A percentile compares a stretch with the other conserved stretches of the same genome.
These are phyloP conservation scores for Dendrobium chrysotoxum DNA, from an alignment of 106 monocot genomes.

Conservation along the genomic window DNA sequence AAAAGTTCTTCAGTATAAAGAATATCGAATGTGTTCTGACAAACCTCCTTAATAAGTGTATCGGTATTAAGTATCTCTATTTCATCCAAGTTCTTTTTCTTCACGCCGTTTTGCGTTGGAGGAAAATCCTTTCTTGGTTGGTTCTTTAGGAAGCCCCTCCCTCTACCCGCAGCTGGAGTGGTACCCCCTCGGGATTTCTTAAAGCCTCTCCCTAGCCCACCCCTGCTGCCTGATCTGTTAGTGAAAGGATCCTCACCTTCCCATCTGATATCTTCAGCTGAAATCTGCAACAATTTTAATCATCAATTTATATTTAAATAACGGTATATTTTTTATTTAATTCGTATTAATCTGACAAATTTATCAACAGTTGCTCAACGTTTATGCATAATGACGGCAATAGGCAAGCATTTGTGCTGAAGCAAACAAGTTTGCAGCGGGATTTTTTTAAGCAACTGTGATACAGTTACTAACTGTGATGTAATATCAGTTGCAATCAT, in stretches of 20 bases:
- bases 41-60: slow-evolving; percentile 52
- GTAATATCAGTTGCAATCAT: background rate
- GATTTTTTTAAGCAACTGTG: background rate
- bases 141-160: slow-evolving; percentile 43
- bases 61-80: slow-evolving; percentile 59
- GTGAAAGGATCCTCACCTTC: slow-evolving; percentile 51
- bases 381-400: background rate
- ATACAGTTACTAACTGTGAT: background rate
- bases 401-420: background rate
- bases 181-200: slow-evolving; percentile 35
- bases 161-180: slow-evolving; percentile 28
- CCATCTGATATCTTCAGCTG: slow-evolving; percentile 63
- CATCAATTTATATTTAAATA: background rate
- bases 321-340: background rate
- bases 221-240: slow-evolving; percentile 25
- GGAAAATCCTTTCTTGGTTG: slow-evolving; percentile 23
- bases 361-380: background rate
- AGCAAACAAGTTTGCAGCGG: background rate
- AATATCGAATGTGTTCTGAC: background rate
- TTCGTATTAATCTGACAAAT: background rate
- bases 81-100: slow-evolving; percentile 36
- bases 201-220: slow-evolving; percentile 25
- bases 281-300: slow-evolving; percentile 23
- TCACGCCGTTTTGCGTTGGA: slow-evolving; percentile 43
- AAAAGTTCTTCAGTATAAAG: background rate